phyloP scores from a whole-genome alignment of 345 rosid species.

The Hypericum androsaemum region DNA sequence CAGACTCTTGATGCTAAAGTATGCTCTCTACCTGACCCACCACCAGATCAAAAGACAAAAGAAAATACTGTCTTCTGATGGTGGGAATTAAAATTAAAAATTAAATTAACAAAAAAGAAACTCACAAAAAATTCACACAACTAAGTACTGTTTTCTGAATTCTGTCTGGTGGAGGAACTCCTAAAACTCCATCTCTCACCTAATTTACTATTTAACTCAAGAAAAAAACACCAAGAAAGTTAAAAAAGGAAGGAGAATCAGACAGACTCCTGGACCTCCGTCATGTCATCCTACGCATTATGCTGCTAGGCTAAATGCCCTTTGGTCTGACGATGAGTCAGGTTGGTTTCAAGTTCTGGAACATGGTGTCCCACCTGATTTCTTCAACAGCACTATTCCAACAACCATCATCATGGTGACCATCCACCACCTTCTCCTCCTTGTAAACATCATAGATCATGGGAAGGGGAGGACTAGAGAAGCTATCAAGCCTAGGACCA shows the following conservation, averaged over 20 bases:
- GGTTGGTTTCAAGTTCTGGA: conserved; percentile 83
- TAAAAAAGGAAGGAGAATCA: neutral
- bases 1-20: conserved; percentile 22
- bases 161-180: conserved; percentile 44
- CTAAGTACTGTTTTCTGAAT: neutral
- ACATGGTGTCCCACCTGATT: conserved; percentile 89
- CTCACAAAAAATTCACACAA: conserved; percentile 2
- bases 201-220: neutral
- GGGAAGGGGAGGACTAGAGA: conserved; percentile 38
- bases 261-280: no score
- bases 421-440: neutral
- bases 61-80: no score
- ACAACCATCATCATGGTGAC: conserved; percentile 4
- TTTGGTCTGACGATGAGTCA: conserved; percentile 16
- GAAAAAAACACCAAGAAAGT: neutral
- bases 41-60: conserved; percentile 1
- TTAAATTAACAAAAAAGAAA: conserved; percentile 4
- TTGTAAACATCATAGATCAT: conserved; percentile 28
- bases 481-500: conserved; percentile 23
- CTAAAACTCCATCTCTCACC: conserved; percentile 56
- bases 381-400: conserved; percentile 51
- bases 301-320: no score
- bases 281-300: no score
- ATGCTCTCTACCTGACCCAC: conserved; percentile 20
- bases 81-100: conserved; percentile 5